These are phyloP conservation scores for Exserohilum turcica DNA, from an alignment of 2,329 filamentous ascomycete genomes.

Conservation along the genomic window DNA sequence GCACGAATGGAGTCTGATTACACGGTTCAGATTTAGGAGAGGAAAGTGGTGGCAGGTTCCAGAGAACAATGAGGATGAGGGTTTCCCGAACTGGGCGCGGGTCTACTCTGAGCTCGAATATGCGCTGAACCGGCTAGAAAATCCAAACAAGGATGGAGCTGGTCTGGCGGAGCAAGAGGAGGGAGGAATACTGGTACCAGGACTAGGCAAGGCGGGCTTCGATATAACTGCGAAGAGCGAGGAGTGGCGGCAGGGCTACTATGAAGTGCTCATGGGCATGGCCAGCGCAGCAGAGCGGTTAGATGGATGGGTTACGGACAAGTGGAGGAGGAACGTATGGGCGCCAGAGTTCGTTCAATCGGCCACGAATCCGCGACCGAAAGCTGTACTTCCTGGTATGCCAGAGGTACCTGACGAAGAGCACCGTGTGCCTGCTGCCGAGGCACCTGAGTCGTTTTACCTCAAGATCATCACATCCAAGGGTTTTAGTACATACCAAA, in stretches of 20 bases:
- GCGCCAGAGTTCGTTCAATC: conserved; percentile 76
- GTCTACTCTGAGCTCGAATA: conserved; percentile 65
- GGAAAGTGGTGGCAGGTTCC: conserved; percentile 55
- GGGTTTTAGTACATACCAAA: conserved; percentile 79
- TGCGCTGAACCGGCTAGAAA: conserved; percentile 70
- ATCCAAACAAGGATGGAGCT: conserved; percentile 69
- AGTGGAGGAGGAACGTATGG: conserved; percentile 65
- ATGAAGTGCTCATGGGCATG: conserved; percentile 76
- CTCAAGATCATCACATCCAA: conserved; percentile 78
- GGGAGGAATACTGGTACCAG: conserved; percentile 51
- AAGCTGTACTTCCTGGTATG: conserved; percentile 69
- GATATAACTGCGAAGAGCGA: conserved; percentile 79
- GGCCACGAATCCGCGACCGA: conserved; percentile 80
- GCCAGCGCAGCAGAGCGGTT: conserved; percentile 79
- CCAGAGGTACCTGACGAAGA: conserved; percentile 72
- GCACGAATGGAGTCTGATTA: conserved; percentile 76
- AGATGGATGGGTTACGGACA: conserved; percentile 78
- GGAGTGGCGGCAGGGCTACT: conserved; percentile 85
- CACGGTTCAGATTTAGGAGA: conserved; percentile 69
- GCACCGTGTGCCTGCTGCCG: conserved; percentile 71
- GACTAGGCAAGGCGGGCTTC: conserved; percentile 57
- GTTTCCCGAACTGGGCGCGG: conserved; percentile 72
- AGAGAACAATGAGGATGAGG: conserved; percentile 62
- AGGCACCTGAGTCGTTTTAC: conserved; percentile 75
- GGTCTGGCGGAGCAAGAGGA: conserved; percentile 64